Base-by-base conservation (phyloP, 495 filamentous ascomycete genomes). In the Diplogelasinospora grovesii region DNA sequence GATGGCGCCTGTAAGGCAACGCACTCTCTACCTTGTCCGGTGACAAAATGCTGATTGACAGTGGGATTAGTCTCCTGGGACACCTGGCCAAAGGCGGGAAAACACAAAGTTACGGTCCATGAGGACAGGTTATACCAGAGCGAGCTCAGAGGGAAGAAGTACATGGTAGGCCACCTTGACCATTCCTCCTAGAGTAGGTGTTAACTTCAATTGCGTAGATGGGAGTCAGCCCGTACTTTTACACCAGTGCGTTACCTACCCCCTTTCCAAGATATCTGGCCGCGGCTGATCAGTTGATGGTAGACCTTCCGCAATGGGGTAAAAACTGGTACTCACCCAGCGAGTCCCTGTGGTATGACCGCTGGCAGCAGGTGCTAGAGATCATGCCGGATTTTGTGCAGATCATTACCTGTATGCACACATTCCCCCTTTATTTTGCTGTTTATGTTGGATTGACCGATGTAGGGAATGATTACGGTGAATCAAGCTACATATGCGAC, bases 201-300 rank as follows among this genome's bases (percentile, higher is more conserved):
- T n/a, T n/a, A n/a, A n/a, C n/a, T n/a, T n/a, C n/a, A n/a, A n/a
- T n/a, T n/a, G n/a, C n/a, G n/a, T n/a, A n/a, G n/a, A 86, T 86
- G 83, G 74, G 77, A 11, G 77, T 85, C 10, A 80, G 81, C 11
- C 84, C 84, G 1, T 86, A 81, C 77, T 87, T 88, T 57, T 89
- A 83, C 48, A 66, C 60, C 0, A 55, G 68, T 62, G 56, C 42
- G 68, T 43, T 10, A 22, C n/a, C n/a, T n/a, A 8, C 18, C 18
- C 20, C 25, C 23, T 5, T 31, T 43, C n/a, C n/a, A 6, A n/a
- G 13, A 7, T 20, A 16, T 26, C 8, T 28, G 3, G 11, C 18
- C 25, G 9, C 19, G 16, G 5, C 28, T 24, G 23, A 31, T 14
- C 16, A 21, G 14, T 23, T 26, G n/a, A 15, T 16, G 1, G 8